These are phyloP conservation scores for Sordariomycetes sp. DNA, from an alignment of 2,329 filamentous ascomycete genomes.

Conservation along the genomic window DNA sequence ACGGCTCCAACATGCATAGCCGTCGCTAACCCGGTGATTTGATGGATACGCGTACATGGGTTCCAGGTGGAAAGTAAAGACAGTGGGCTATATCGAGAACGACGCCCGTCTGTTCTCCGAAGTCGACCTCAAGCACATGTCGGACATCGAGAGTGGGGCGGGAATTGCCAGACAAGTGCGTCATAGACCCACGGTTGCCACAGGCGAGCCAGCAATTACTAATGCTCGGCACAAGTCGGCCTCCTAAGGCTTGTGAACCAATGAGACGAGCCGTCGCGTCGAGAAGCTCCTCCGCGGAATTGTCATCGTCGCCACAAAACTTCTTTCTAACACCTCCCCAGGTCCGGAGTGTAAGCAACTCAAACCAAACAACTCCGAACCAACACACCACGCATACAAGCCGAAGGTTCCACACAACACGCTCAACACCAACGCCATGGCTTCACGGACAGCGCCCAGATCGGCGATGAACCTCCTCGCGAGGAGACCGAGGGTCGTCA, in stretches of 20 bases:
- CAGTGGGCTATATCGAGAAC: not conserved
- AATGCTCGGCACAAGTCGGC: not conserved
- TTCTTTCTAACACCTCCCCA: not conserved
- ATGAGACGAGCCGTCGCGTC: not conserved
- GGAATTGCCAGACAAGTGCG: not conserved
- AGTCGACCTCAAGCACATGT: not conserved
- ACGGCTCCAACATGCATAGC: not conserved
- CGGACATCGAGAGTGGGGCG: not conserved
- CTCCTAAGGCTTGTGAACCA: not conserved
- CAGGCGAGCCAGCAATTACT: not conserved
- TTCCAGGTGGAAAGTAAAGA: not conserved
- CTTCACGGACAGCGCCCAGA: constrained; percentile 7
- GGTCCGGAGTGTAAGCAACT: not conserved
- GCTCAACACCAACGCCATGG: constrained; percentile 3
- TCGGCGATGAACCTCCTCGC: constrained; percentile 7
- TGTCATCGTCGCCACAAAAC: not conserved
- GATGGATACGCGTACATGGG: not conserved
- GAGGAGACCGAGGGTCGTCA: constrained; percentile 5
- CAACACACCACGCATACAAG: not conserved
- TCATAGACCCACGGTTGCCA: not conserved
- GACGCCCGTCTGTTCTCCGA: not conserved
- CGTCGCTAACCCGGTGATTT: not conserved
- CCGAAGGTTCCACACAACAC: not conserved
- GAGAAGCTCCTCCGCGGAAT: not conserved
- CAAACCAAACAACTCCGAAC: not conserved